Conservation (phyloP, 345 rosid genomes). For the Angophora floribunda region DNA sequence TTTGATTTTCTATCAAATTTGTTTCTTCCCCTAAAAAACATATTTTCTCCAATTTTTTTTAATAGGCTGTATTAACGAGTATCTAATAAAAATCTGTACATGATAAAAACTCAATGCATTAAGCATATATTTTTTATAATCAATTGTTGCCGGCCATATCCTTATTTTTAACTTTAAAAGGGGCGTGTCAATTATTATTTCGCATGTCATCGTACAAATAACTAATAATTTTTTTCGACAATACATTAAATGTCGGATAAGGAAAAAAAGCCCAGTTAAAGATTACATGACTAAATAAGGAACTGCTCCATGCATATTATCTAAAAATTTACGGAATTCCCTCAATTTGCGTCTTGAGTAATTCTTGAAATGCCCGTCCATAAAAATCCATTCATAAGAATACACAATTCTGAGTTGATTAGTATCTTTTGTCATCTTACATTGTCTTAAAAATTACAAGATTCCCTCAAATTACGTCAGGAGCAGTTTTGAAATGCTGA, state of each 20-base stretch:
- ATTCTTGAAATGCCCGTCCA: no score
- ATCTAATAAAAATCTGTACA: accelerated
- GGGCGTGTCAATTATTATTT: neutral
- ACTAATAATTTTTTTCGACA: accelerated
- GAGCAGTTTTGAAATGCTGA: neutral
- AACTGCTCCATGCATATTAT: accelerated
- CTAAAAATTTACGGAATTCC: neutral
- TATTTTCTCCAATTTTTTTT: neutral
- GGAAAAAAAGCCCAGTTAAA: accelerated
- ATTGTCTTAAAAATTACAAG: no score
- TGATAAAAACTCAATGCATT: accelerated
- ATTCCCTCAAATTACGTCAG: neutral
- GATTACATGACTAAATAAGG: neutral
- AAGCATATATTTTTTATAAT: accelerated
- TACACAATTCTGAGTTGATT: accelerated
- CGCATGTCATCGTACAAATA: neutral
- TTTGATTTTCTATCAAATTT: neutral
- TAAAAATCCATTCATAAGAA: accelerated
- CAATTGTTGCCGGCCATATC: accelerated
- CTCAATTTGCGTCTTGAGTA: accelerated
- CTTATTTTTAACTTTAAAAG: neutral
- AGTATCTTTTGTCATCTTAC: neutral
- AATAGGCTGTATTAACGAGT: neutral
- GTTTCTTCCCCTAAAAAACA: neutral
- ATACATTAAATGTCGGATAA: neutral